Conservation (phyloP, 345 rosid species). For the Streptanthus diversifolius region DNA sequence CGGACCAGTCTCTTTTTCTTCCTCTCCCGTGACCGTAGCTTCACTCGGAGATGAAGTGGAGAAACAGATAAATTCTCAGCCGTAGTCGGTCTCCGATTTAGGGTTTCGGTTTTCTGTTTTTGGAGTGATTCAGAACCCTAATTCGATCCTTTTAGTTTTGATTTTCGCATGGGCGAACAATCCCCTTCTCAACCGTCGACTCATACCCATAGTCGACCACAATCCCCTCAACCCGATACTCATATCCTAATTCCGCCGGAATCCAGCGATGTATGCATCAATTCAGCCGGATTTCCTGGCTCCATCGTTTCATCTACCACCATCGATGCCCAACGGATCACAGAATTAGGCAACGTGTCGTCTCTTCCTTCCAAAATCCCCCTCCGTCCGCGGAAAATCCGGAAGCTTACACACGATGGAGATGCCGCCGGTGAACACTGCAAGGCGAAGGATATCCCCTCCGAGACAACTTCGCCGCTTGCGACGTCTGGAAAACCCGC, state of each 20-base stretch:
- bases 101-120: background rate
- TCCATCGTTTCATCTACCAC: conserved; percentile 23
- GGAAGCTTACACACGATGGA: conserved; percentile 59
- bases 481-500: conserved; percentile 28
- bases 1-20: background rate
- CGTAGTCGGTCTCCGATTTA: background rate
- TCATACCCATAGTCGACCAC: conserved; percentile 34
- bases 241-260: conserved; percentile 30
- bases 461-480: conserved; percentile 23
- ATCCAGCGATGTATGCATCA: conserved; percentile 7
- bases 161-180: conserved; percentile 66
- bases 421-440: conserved; percentile 20
- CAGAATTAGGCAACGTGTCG: conserved; percentile 33
- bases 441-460: conserved; percentile 8
- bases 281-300: conserved; percentile 20
- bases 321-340: conserved; percentile 15
- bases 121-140: background rate
- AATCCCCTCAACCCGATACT: conserved; percentile 31
- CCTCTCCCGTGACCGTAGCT: background rate
- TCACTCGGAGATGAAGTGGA: conserved; percentile 8
- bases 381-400: conserved; percentile 76
- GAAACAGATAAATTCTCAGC: background rate
- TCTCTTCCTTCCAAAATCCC: conserved; percentile 83
- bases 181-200: conserved; percentile 43
- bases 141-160: conserved; percentile 7